Percentiles rank a stretch among this genome's conserved stretches.
These are phyloP conservation scores for Dioscorea alata DNA, from an alignment of 106 monocot species.

Conservation along the genomic window DNA sequence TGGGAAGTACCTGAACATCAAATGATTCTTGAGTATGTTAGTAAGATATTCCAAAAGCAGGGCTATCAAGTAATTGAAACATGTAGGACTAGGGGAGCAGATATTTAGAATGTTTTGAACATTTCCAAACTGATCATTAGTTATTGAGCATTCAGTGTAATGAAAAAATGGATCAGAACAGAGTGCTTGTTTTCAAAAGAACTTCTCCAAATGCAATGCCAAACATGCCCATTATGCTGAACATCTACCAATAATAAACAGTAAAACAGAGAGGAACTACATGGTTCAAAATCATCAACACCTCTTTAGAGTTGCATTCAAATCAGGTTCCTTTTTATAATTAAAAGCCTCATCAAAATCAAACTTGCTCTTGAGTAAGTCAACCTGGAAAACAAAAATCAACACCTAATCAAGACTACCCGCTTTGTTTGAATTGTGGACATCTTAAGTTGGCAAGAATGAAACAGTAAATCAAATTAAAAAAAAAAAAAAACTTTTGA, in stretches of 20 bases:
- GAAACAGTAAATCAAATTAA: not conserved
- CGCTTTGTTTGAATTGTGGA: not conserved
- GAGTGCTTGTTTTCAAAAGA: too few species aligned
- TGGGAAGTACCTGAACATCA: conserved; percentile 1
- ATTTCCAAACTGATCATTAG: too few species aligned
- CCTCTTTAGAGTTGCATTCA: conserved; percentile 23
- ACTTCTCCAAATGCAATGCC: too few species aligned
- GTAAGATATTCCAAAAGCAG: too few species aligned
- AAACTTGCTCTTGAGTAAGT: conserved; percentile 17
- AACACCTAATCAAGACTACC: not conserved
- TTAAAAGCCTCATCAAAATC: conserved; percentile 32
- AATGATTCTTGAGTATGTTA: too few species aligned
- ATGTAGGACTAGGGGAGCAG: too few species aligned
- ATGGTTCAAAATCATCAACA: not conserved
- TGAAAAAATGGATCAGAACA: too few species aligned
- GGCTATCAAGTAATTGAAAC: too few species aligned
- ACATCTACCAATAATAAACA: not conserved
- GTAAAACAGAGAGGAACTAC: not conserved
- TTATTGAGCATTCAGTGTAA: too few species aligned
- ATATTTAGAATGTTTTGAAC: too few species aligned
- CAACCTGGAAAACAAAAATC: conserved; percentile 6
- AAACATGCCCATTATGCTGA: not conserved
- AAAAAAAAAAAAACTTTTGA: not conserved
- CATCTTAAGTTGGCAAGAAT: not conserved
- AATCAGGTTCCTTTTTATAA: conserved; percentile 23